These are phyloP conservation scores for Epichloe sibirici DNA, from an alignment of 2,329 filamentous ascomycete genomes.

Conservation along the genomic window DNA sequence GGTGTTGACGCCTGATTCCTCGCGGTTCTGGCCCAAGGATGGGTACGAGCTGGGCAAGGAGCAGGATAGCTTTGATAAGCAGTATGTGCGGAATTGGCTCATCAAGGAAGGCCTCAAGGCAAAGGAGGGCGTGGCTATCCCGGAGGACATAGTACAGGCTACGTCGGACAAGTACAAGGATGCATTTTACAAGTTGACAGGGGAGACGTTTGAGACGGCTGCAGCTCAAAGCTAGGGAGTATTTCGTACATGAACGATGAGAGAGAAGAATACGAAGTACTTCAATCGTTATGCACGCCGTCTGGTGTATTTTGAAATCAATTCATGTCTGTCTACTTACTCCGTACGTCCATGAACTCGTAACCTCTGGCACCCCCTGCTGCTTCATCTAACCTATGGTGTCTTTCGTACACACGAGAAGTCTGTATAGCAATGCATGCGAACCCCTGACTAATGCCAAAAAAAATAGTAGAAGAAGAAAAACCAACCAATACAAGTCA, in stretches of 20 bases:
- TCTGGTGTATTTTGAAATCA: neutral
- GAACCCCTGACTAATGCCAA: too few relatives aligned
- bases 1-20: slow-evolving; percentile 73
- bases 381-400: too few relatives aligned
- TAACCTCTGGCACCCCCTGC: too few relatives aligned
- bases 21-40: slow-evolving; percentile 73
- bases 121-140: slow-evolving; percentile 43
- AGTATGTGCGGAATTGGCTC: slow-evolving; percentile 74
- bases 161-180: slow-evolving; percentile 11
- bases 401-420: too few relatives aligned
- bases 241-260: neutral
- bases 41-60: slow-evolving; percentile 51
- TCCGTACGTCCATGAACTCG: too few relatives aligned
- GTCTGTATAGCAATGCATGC: too few relatives aligned
- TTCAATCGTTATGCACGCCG: neutral
- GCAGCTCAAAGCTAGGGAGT: slow-evolving; percentile 1
- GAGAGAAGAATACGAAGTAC: too few relatives aligned
- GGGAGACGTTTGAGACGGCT: slow-evolving; percentile 30
- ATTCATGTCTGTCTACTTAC: too few relatives aligned
- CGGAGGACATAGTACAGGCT: slow-evolving; percentile 36
- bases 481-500: too few relatives aligned
- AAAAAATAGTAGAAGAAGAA: too few relatives aligned
- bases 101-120: slow-evolving; percentile 48
- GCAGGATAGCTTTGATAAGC: slow-evolving; percentile 84
- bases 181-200: slow-evolving; percentile 42